Conservation (phyloP, 768 basidiomycete genomes). For the Trametes villosa region DNA sequence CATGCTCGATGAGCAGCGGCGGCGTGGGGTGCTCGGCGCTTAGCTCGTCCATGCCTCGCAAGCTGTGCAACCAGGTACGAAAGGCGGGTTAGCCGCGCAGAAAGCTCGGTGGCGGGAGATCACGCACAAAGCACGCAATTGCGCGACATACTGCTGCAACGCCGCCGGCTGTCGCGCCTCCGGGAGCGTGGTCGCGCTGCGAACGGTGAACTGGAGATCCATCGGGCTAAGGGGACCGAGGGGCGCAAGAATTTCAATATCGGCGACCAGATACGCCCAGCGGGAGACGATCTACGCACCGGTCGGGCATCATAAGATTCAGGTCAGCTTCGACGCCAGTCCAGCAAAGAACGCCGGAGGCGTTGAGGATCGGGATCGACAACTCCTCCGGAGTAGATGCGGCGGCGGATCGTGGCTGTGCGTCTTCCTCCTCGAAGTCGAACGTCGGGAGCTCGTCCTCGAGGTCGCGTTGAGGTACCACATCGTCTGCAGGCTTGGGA, state of each 20-base stretch:
- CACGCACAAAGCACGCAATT: conserved; percentile 50
- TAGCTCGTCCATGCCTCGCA: conserved; percentile 35
- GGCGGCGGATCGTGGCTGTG: conserved; percentile 2
- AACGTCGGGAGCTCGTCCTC: conserved; percentile 1
- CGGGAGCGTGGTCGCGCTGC: conserved; percentile 37
- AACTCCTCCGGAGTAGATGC: background rate
- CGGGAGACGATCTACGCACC: conserved; percentile 40
- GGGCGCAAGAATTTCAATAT: conserved; percentile 11
- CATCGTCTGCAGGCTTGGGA: background rate
- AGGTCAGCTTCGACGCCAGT: conserved; percentile 43
- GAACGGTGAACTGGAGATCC: conserved; percentile 57
- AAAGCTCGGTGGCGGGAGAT: background rate
- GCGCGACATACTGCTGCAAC: conserved; percentile 45
- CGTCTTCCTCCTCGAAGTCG: background rate
- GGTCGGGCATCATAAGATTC: conserved; percentile 61
- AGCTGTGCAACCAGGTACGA: conserved; percentile 33
- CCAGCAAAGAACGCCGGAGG: conserved; percentile 36
- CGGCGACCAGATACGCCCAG: background rate
- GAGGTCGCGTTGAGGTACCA: background rate
- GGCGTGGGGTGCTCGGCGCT: conserved; percentile 48
- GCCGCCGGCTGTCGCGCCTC: conserved; percentile 43
- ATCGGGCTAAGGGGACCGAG: conserved; percentile 46
- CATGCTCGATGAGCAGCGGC: conserved; percentile 46
- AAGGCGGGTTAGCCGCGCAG: background rate
- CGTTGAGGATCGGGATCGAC: conserved; percentile 10